Base-by-base conservation (phyloP, 345 rosid species). In the Gossypium raimondii region DNA sequence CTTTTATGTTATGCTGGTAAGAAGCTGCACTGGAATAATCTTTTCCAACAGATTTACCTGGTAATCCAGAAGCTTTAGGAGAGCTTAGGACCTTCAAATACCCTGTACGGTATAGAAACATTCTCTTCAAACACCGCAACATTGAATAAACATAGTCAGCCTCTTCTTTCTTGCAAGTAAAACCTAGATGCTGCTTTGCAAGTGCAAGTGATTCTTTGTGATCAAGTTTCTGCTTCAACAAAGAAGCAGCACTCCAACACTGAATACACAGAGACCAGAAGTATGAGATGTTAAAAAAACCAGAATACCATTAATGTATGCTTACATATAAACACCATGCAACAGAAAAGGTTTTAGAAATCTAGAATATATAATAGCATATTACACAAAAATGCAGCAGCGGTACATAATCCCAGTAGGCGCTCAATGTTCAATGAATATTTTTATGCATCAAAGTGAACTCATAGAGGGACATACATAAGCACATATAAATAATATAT, bases 201-300 rank as follows among this genome's bases (percentile, higher is more conserved):
- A 83, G 88, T 51, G 68, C 88, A 80, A 95, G 79, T 20, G 97
- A 90, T 80, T 85, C 90, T 79, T 79, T 86, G 80, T 77, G 89
- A 80, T 81, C 77, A 75, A 89, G 79, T 81, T 89, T 89, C 75
- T 85, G 79, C 88, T 87, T 88, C 81, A 80, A 77, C 85, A 90
- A 73, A 78, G 90, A 86, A 71, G 91, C 92, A 77, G 93, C 90
- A 73, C 80, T 90, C 98, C 99, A 92, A 80, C 90, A 89, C 99
- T 95, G 85, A 76, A 83, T 78, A 53, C 61, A 59, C 41, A 77
- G 27, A 73, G 66, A 53, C 3, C 48, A 60, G 29, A 17, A 47
- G 17, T 34, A 25, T 62, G 3, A 48, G 27, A 62, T 16, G 60
- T 75, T 41, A 75, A 70, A 82, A 22, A 1, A 48, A 16, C 14